Evolutionary conservation across 2,329 filamentous ascomycete genomes (phyloP).

Genomic region (Acrocalymma vagum): DNA sequence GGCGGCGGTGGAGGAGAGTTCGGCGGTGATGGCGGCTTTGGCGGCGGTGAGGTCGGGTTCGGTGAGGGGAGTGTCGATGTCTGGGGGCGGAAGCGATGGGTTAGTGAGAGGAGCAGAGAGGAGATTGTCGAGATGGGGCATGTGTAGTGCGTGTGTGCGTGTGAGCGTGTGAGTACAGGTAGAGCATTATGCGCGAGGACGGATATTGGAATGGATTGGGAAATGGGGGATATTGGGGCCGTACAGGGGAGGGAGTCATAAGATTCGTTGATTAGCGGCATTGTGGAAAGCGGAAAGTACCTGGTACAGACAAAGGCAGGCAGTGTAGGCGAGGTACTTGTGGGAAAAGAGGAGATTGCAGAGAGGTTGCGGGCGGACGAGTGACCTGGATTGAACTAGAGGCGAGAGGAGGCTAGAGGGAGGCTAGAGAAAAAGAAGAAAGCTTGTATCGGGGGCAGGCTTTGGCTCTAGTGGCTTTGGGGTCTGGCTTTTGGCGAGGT

Average conservation of each 20-base stretch:
- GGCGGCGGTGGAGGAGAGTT: constrained; percentile 54
- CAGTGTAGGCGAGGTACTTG: constrained; percentile 4
- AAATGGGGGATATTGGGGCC: constrained; percentile 32
- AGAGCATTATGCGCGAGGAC: constrained; percentile 13
- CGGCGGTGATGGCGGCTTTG: constrained; percentile 72
- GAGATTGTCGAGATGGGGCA: constrained; percentile 49
- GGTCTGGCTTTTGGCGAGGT: constrained; percentile 17
- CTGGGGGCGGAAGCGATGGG: constrained; percentile 65
- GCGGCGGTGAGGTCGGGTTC: constrained; percentile 70
- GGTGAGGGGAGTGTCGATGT: constrained; percentile 81
- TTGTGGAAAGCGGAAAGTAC: constrained; percentile 51
- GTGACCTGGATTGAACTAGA: too few relatives aligned
- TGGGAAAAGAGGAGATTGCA: constrained; percentile 24
- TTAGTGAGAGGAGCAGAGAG: constrained; percentile 63
- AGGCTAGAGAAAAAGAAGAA: too few relatives aligned
- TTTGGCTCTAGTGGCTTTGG: too few relatives aligned
- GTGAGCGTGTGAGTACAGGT: too few relatives aligned
- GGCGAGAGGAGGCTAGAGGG: not conserved
- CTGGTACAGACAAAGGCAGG: too few relatives aligned
- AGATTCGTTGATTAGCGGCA: constrained; percentile 73
- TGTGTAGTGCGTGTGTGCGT: constrained; percentile 6
- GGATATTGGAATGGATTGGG: constrained; percentile 68
- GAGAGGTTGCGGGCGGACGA: too few relatives aligned
- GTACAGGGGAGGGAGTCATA: constrained; percentile 85
- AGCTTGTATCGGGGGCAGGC: too few relatives aligned